Conservation (phyloP, 1,284 basidiomycete genomes). For the Moniliella sp. region DNA sequence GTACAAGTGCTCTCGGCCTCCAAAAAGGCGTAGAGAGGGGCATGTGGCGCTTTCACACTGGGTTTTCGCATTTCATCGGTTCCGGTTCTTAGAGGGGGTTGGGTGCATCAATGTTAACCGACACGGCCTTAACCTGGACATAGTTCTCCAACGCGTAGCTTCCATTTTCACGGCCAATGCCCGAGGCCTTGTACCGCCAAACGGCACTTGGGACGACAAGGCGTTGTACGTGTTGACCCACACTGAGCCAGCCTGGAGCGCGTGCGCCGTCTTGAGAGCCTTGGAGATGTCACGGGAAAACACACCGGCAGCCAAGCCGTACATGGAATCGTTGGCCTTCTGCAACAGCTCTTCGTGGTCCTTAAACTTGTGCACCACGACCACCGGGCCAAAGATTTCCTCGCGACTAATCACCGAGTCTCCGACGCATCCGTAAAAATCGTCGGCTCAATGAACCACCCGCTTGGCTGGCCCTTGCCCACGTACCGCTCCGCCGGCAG, state of each 20-base stretch:
- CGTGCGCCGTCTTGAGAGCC: conserved; percentile 7
- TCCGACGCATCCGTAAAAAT: conserved; percentile 11
- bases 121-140: conserved; percentile 61
- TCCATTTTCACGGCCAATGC: conserved; percentile 63
- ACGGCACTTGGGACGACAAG: conserved; percentile 46
- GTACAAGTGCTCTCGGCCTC: too few relatives aligned
- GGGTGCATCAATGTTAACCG: conserved; percentile 61
- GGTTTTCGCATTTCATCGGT: too few relatives aligned
- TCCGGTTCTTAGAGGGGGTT: too few relatives aligned
- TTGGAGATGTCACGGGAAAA: conserved; percentile 9
- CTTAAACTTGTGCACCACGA: conserved; percentile 12
- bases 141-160: conserved; percentile 65
- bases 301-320: conserved; percentile 12
- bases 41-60: too few relatives aligned
- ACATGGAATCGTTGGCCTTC: conserved; percentile 11
- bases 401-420: conserved; percentile 14
- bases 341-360: conserved; percentile 12
- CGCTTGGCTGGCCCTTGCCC: conserved; percentile 1
- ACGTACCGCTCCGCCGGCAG: background rate
- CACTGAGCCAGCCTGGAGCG: conserved; percentile 12
- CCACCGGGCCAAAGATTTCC: conserved; percentile 23
- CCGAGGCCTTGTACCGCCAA: conserved; percentile 76
- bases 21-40: too few relatives aligned
- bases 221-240: conserved; percentile 16
- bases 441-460: conserved; percentile 18